A percentile compares a stretch with the other conserved stretches of the same genome.
Conservation (phyloP, 2,329 filamentous ascomycete species). For the Zasmidium cellare region DNA sequence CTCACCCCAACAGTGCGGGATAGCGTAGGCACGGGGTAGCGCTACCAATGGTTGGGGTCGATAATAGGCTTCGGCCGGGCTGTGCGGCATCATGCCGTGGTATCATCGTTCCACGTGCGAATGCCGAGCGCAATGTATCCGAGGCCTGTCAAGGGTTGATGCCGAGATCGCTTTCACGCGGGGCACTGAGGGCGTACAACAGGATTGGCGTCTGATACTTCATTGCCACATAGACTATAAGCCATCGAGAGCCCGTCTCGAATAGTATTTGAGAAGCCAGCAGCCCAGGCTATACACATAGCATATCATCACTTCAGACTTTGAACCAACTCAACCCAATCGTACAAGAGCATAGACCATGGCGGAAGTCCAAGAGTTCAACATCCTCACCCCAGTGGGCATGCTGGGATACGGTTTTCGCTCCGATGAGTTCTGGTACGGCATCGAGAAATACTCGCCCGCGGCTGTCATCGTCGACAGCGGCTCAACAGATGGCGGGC, state of each 20-base stretch:
- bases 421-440: constrained; percentile 35
- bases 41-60: background rate
- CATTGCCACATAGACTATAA: no score
- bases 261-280: no score
- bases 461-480: constrained; percentile 36
- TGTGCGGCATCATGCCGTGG: background rate
- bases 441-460: constrained; percentile 30
- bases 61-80: background rate
- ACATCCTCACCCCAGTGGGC: constrained; percentile 35
- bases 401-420: constrained; percentile 38
- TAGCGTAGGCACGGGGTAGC: background rate
- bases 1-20: background rate
- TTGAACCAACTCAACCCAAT: background rate
- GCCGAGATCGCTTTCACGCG: no score
- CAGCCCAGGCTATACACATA: no score
- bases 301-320: background rate
- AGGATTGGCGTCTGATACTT: no score
- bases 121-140: no score
- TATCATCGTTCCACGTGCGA: no score
- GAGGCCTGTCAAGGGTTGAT: no score
- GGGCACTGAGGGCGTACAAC: no score
- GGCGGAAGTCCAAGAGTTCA: constrained; percentile 10
- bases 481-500: constrained; percentile 36
- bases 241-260: no score
- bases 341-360: background rate